Conservation (phyloP, 1,284 basidiomycete species). For the Irpex lacteus region DNA sequence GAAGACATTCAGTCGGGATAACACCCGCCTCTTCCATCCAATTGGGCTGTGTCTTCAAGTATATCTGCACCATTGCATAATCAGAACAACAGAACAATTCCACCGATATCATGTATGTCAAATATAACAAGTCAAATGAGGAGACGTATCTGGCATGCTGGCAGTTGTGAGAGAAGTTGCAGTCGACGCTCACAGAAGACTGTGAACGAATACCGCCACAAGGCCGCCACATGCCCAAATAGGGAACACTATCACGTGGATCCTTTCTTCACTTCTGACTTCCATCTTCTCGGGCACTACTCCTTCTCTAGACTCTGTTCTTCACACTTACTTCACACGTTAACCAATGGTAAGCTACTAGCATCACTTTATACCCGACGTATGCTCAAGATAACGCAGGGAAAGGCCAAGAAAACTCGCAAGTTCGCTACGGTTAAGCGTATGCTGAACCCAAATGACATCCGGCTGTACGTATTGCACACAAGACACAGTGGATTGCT, state of each 20-base stretch:
- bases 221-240: background rate
- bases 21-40: background rate
- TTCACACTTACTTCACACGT: background rate
- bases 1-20: background rate
- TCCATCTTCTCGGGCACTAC: background rate
- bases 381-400: constrained; percentile 42
- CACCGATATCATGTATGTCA: background rate
- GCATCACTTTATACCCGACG: background rate
- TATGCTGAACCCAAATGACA: constrained; percentile 93
- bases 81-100: background rate
- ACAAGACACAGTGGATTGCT: background rate
- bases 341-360: background rate
- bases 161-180: background rate
- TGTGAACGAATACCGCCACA: background rate
- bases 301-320: background rate
- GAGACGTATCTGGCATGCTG: background rate
- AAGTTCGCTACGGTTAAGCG: constrained; percentile 97
- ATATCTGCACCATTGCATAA: background rate
- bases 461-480: constrained; percentile 72
- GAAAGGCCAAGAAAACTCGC: constrained; percentile 91
- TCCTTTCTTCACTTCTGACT: background rate
- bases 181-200: too few relatives aligned
- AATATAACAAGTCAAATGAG: background rate
- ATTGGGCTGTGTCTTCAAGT: background rate
- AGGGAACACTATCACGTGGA: background rate